Percentiles rank a stretch among this genome's conserved stretches.
These are phyloP conservation scores for Monilinia aucupariae DNA, from an alignment of 2,329 filamentous ascomycete genomes.

Conservation along the genomic window DNA sequence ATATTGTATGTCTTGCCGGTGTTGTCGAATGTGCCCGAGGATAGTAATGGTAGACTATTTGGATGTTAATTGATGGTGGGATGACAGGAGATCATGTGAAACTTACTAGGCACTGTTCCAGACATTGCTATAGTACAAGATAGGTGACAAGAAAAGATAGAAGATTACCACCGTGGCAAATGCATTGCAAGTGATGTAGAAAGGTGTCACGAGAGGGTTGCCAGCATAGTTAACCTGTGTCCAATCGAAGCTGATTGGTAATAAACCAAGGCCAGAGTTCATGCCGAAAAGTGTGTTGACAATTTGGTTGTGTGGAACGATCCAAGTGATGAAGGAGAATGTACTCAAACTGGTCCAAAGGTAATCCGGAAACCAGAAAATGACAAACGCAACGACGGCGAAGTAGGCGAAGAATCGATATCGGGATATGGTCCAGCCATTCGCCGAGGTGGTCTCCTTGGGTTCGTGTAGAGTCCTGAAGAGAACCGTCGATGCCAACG, in stretches of 20 bases:
- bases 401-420: constrained; percentile 43
- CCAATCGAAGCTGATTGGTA: constrained; percentile 43
- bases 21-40: constrained; percentile 46
- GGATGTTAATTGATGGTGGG: background rate
- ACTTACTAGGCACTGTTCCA: constrained; percentile 54
- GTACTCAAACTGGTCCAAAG: constrained; percentile 43
- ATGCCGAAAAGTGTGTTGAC: constrained; percentile 38
- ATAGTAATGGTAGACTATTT: background rate
- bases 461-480: constrained; percentile 43
- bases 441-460: constrained; percentile 31
- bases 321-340: constrained; percentile 53
- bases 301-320: constrained; percentile 41
- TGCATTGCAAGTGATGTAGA: constrained; percentile 1
- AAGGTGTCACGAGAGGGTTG: constrained; percentile 53
- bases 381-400: constrained; percentile 45
- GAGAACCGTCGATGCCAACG: constrained; percentile 44
- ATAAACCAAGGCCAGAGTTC: constrained; percentile 39
- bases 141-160: background rate
- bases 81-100: background rate
- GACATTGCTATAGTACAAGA: constrained; percentile 57
- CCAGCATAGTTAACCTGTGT: constrained; percentile 32
- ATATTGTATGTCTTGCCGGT: constrained; percentile 60
- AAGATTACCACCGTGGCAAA: background rate
- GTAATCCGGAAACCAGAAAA: constrained; percentile 48
- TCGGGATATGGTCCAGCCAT: constrained; percentile 43